phyloP scores from a whole-genome alignment of 2,329 filamentous ascomycete species.

The Epichloe uncinata region DNA sequence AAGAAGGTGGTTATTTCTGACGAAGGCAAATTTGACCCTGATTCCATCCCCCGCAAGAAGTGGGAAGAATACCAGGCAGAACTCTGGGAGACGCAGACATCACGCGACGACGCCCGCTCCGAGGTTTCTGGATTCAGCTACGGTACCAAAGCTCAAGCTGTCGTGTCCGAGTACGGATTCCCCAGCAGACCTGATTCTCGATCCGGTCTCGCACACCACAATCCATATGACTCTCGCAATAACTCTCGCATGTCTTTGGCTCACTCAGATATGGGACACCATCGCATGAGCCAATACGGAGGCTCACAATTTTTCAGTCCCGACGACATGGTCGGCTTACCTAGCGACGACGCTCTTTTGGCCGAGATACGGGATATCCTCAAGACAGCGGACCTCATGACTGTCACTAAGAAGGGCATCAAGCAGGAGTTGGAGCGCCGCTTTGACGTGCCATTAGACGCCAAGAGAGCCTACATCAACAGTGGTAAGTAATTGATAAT shows the following conservation, averaged over 20 bases:
- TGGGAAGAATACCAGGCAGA: constrained; percentile 99
- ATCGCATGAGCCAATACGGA: constrained; percentile 48
- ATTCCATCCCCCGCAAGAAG: constrained; percentile 82
- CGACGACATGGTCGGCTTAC: constrained; percentile 62
- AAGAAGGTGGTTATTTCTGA: constrained; percentile 88
- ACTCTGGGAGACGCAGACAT: constrained; percentile 86
- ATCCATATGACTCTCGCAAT: constrained; percentile 35
- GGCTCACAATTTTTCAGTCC: constrained; percentile 46
- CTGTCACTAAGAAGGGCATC: constrained; percentile 95
- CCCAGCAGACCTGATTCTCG: constrained; percentile 44
- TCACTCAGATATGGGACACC: constrained; percentile 50
- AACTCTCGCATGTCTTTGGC: constrained; percentile 68
- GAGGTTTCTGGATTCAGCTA: constrained; percentile 93
- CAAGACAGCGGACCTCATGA: constrained; percentile 87
- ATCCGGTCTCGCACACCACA: constrained; percentile 36
- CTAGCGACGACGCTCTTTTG: constrained; percentile 77
- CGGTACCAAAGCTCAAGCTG: constrained; percentile 64
- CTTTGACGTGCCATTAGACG: constrained; percentile 76
- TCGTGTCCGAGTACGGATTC: constrained; percentile 57
- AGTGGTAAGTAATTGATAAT: constrained; percentile 50
- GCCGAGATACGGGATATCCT: constrained; percentile 93
- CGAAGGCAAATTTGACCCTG: constrained; percentile 94
- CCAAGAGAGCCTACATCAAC: constrained; percentile 86
- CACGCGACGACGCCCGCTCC: constrained; percentile 68
- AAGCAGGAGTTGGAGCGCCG: constrained; percentile 85